These are phyloP conservation scores for Fusarium miscanthi DNA, from an alignment of 2,329 filamentous ascomycete genomes.

Conservation along the genomic window DNA sequence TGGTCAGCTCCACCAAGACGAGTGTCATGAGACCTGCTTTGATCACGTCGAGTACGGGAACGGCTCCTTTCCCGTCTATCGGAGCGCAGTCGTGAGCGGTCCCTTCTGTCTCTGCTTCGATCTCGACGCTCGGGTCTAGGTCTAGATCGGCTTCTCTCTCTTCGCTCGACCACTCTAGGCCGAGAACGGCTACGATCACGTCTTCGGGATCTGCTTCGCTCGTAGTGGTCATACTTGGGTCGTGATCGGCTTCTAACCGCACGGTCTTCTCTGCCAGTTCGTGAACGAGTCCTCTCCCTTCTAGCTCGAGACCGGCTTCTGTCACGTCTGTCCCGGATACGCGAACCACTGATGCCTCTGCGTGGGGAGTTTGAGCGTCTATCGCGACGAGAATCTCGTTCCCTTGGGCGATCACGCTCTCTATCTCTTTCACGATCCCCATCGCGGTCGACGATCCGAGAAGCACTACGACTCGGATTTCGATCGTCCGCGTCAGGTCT, in stretches of 20 bases:
- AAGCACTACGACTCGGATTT: slow-evolving; percentile 49
- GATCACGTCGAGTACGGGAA: slow-evolving; percentile 47
- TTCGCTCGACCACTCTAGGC: slow-evolving; percentile 43
- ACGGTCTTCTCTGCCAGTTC: slow-evolving; percentile 48
- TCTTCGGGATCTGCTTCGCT: slow-evolving; percentile 51
- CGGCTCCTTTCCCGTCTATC: slow-evolving; percentile 49
- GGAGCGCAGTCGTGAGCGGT: slow-evolving; percentile 44
- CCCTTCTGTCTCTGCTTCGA: slow-evolving; percentile 47
- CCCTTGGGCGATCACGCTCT: slow-evolving; percentile 46
- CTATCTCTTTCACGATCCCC: slow-evolving; percentile 43
- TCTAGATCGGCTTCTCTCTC: slow-evolving; percentile 50
- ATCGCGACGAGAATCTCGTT: slow-evolving; percentile 47
- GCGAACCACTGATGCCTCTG: slow-evolving; percentile 50
- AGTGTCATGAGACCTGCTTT: slow-evolving; percentile 46
- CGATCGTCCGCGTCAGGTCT: slow-evolving; percentile 45
- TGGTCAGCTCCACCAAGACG: slow-evolving; percentile 45
- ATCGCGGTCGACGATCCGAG: slow-evolving; percentile 44
- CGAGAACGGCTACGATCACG: slow-evolving; percentile 54
- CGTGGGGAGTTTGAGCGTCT: slow-evolving; percentile 55
- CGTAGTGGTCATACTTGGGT: slow-evolving; percentile 48
- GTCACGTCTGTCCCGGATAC: slow-evolving; percentile 50
- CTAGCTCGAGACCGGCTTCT: slow-evolving; percentile 51
- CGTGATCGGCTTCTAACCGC: slow-evolving; percentile 51
- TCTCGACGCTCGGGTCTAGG: slow-evolving; percentile 42
- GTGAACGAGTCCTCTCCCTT: slow-evolving; percentile 56